phyloP scores from a whole-genome alignment of 2,329 filamentous ascomycete species.

The Penicillium sumatraense region DNA sequence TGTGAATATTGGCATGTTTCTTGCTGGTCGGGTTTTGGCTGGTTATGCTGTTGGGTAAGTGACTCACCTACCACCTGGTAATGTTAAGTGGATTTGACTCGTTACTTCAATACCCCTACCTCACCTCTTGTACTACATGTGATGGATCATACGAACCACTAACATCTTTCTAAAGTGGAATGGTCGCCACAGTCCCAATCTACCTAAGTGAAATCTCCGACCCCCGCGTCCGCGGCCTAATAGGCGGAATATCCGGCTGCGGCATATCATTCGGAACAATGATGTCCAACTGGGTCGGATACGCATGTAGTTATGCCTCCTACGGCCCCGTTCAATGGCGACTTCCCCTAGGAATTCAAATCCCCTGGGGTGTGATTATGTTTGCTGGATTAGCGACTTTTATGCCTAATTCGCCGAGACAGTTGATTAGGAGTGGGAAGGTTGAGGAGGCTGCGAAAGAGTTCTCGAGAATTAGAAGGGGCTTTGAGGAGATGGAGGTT shows the following conservation, averaged over 20 bases:
- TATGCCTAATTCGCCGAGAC: constrained; percentile 61
- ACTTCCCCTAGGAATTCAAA: constrained; percentile 59
- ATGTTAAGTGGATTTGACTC: too few species aligned
- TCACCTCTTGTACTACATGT: too few species aligned
- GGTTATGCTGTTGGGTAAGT: constrained; percentile 54
- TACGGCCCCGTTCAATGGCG: constrained; percentile 61
- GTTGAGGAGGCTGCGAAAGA: constrained; percentile 54
- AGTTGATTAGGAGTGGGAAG: constrained; percentile 57
- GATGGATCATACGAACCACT: too few species aligned
- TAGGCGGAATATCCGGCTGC: constrained; percentile 59
- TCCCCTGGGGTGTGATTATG: constrained; percentile 61
- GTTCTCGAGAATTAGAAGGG: constrained; percentile 54
- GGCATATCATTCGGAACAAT: constrained; percentile 62
- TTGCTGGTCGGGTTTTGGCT: constrained; percentile 55
- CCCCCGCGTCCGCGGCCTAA: constrained; percentile 55
- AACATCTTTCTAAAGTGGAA: constrained; percentile 37
- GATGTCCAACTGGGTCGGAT: constrained; percentile 63
- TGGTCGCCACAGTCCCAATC: constrained; percentile 59
- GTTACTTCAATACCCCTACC: too few species aligned
- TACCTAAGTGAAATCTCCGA: constrained; percentile 61
- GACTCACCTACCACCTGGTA: too few species aligned
- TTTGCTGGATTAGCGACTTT: constrained; percentile 59
- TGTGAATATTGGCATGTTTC: constrained; percentile 60
- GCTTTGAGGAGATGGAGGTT: constrained; percentile 50
- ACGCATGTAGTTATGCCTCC: constrained; percentile 58